These are phyloP conservation scores for Hanseniaspora vineae DNA, from an alignment of 805 yeast species.

Conservation along the genomic window DNA sequence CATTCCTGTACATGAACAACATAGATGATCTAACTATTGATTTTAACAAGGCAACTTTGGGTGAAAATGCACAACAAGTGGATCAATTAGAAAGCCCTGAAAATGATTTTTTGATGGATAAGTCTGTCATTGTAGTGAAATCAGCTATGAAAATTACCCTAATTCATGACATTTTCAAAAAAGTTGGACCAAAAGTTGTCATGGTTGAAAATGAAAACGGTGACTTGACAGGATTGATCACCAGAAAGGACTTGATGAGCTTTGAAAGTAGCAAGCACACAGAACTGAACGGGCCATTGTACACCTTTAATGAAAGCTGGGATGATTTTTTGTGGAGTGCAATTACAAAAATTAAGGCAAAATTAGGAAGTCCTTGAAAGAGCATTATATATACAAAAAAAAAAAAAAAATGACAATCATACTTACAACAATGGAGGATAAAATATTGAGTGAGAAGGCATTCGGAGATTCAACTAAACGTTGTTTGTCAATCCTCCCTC, in stretches of 20 bases:
- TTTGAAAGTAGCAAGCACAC: conserved; percentile 32
- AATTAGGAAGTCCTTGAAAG: background rate
- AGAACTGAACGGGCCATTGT: conserved; percentile 18
- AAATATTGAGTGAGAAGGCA: background rate
- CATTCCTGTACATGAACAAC: conserved; percentile 1
- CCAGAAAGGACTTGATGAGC: conserved; percentile 70
- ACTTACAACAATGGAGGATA: background rate
- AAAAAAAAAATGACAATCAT: background rate
- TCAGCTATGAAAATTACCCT: conserved; percentile 43
- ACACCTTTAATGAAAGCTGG: conserved; percentile 13
- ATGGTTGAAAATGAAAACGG: conserved; percentile 50
- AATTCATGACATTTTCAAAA: conserved; percentile 54
- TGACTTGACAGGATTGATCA: conserved; percentile 55
- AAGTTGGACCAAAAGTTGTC: conserved; percentile 68
- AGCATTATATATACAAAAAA: background rate
- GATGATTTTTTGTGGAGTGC: conserved; percentile 16
- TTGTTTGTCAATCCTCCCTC: conserved; percentile 37
- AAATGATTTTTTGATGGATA: conserved; percentile 29
- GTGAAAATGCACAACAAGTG: too few relatives aligned
- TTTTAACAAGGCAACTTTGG: background rate
- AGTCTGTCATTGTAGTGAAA: conserved; percentile 50
- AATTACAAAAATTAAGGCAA: conserved; percentile 1
- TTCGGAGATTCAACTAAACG: too few relatives aligned
- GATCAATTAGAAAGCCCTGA: conserved; percentile 1
- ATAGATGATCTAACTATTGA: background rate